A percentile compares a stretch with the other conserved stretches of the same genome.
These are phyloP conservation scores for Corniculantispora saksenae DNA, from an alignment of 2,329 filamentous ascomycete species.

Conservation along the genomic window DNA sequence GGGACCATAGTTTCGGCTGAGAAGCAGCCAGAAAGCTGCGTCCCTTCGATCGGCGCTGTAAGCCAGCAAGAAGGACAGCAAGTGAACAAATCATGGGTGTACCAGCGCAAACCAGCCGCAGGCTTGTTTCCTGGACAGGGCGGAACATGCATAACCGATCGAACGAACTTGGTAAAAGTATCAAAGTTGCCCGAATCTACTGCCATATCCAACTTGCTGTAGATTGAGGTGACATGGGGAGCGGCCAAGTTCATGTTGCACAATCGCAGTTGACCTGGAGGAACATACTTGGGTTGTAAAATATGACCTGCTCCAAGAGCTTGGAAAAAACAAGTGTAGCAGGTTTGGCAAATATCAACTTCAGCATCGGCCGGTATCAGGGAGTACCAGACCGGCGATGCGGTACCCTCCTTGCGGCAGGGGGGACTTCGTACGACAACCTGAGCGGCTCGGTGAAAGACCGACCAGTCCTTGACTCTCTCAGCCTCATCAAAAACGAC, in stretches of 20 bases:
- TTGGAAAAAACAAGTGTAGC: background rate
- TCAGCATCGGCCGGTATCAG: background rate
- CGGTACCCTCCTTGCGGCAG: background rate
- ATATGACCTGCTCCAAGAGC: background rate
- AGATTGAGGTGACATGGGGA: background rate
- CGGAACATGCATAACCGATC: background rate
- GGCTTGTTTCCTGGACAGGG: background rate
- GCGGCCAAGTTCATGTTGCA: slow-evolving; percentile 8
- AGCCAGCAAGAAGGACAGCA: slow-evolving; percentile 16
- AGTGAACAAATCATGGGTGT: background rate
- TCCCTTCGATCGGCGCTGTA: background rate
- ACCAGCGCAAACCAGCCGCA: background rate
- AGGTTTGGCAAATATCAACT: slow-evolving; percentile 7
- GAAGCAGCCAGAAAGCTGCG: background rate
- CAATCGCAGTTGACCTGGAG: background rate
- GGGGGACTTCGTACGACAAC: background rate
- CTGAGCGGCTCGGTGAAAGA: slow-evolving; percentile 2
- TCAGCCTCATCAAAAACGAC: slow-evolving; percentile 5
- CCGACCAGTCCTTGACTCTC: background rate
- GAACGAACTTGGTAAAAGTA: background rate
- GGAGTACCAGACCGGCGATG: background rate
- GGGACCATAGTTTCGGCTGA: background rate
- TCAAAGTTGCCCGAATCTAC: background rate
- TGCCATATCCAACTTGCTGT: slow-evolving; percentile 1
- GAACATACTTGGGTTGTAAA: background rate